Conservation (phyloP, 2,329 filamentous ascomycete species). For the Aspergillus alliaceus region DNA sequence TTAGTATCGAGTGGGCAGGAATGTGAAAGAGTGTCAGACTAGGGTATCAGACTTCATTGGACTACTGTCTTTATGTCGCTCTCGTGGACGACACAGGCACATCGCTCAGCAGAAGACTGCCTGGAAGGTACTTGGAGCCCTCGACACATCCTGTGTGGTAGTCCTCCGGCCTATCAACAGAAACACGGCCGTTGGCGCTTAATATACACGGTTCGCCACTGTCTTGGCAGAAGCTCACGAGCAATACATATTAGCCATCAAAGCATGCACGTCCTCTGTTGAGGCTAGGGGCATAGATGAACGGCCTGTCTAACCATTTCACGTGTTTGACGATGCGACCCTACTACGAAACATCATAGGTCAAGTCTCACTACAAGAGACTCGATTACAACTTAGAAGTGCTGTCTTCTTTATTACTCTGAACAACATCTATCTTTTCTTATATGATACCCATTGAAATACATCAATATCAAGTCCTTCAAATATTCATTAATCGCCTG, state of each 20-base stretch:
- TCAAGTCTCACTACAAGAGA: not conserved
- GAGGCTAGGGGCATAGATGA: not conserved
- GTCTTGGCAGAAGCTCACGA: not conserved
- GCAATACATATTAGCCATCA: not conserved
- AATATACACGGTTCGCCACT: not conserved
- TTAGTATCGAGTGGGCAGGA: constrained; percentile 90
- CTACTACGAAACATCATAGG: not conserved
- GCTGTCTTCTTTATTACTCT: not conserved
- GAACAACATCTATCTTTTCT: not conserved
- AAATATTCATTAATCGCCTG: not conserved
- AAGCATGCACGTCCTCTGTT: not conserved
- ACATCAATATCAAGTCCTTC: not conserved
- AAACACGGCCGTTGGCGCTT: not conserved
- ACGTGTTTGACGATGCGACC: not conserved
- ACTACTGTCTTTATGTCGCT: not conserved
- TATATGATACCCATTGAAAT: not conserved
- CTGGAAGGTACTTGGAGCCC: not conserved
- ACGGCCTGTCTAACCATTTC: not conserved
- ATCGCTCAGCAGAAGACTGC: not conserved
- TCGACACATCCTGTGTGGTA: not conserved
- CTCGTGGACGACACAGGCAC: not conserved
- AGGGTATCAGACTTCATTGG: not conserved
- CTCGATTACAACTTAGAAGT: not conserved
- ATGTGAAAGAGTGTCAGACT: constrained; percentile 62
- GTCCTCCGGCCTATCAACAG: not conserved